phyloP scores from a whole-genome alignment of 2,329 filamentous ascomycete species.

The Aspergillus sp. region DNA sequence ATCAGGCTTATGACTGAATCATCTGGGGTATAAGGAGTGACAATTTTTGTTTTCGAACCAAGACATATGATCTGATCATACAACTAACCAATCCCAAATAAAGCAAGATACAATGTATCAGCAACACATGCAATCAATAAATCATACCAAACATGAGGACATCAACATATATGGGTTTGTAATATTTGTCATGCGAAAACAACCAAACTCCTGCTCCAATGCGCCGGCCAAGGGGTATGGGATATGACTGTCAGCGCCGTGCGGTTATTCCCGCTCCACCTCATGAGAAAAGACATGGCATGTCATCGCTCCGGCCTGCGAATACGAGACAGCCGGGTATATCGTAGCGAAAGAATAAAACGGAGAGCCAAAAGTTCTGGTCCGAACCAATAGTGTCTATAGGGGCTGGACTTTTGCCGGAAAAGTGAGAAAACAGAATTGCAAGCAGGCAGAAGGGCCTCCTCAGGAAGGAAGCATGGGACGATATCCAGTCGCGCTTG shows the following conservation, averaged over 20 bases:
- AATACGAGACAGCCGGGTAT: not conserved
- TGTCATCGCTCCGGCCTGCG: not conserved
- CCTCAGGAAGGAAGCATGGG: not conserved
- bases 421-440: not conserved
- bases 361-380: not conserved
- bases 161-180: not conserved
- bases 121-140: not conserved
- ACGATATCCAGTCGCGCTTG: not conserved
- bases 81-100: not conserved
- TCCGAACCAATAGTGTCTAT: not conserved
- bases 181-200: not conserved
- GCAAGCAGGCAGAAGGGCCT: not conserved
- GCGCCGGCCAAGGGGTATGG: slow-evolving; percentile 3
- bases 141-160: slow-evolving; percentile 3
- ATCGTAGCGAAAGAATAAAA: not conserved
- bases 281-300: slow-evolving; percentile 4
- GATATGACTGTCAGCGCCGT: slow-evolving; percentile 7
- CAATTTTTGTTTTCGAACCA: not conserved
- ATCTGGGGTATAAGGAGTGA: not conserved
- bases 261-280: slow-evolving; percentile 6
- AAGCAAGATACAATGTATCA: not conserved
- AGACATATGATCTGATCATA: not conserved
- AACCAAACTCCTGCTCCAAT: not conserved
- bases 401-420: not conserved
- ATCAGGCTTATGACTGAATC: too few species aligned